phyloP scores from a whole-genome alignment of 2,329 filamentous ascomycete genomes.

The Trichophyton verrucosum region DNA sequence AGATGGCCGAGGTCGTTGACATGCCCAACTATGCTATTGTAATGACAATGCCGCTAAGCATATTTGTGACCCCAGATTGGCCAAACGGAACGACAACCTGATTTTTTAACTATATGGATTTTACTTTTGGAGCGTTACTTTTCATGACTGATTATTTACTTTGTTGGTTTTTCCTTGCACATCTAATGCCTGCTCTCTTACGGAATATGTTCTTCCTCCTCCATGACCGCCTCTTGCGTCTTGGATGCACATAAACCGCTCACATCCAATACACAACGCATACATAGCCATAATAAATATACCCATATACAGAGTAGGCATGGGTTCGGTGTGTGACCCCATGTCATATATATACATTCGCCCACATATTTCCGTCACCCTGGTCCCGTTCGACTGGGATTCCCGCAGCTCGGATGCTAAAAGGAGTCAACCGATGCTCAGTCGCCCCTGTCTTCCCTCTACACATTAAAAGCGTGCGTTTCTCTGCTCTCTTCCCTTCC shows the following conservation, averaged over 20 bases:
- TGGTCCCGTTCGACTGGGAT: not conserved
- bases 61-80: slow-evolving; percentile 26
- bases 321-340: not conserved
- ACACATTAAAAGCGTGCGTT: not conserved
- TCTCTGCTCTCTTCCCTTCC: not conserved
- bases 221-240: too few relatives aligned
- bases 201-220: too few relatives aligned
- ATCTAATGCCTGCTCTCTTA: not conserved
- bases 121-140: not conserved
- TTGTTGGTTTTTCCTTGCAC: not conserved
- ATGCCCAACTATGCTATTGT: slow-evolving; percentile 43
- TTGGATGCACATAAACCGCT: not conserved
- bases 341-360: not conserved
- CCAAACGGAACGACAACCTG: not conserved
- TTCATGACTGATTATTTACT: not conserved
- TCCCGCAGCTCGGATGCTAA: not conserved
- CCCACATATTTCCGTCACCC: not conserved
- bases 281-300: not conserved
- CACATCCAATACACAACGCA: not conserved
- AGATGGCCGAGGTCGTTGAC: slow-evolving; percentile 42
- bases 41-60: slow-evolving; percentile 38
- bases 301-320: not conserved
- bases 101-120: not conserved
- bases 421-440: not conserved
- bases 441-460: not conserved